phyloP scores from a whole-genome alignment of 257 asterid species.

The Marsdenia floribunda region DNA sequence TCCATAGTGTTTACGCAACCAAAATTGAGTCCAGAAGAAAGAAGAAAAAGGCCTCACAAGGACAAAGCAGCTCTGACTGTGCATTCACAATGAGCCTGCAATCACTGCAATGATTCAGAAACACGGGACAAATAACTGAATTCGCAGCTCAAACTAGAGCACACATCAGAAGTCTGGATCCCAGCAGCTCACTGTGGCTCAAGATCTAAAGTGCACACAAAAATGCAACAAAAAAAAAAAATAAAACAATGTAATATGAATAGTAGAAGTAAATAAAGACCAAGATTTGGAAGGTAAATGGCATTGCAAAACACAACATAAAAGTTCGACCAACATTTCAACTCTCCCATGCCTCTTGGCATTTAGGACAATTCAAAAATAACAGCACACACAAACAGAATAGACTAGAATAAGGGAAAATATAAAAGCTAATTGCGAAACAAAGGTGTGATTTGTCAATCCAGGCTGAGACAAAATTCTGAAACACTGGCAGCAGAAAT shows the following conservation, averaged over 20 bases:
- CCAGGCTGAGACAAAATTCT: neutral
- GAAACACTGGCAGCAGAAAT: neutral
- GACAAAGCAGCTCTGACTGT: conserved; percentile 11
- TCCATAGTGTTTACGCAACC: conserved; percentile 12
- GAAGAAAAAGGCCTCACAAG: conserved; percentile 8
- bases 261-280: neutral
- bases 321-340: neutral
- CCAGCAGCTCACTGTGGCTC: conserved; percentile 29
- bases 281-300: neutral
- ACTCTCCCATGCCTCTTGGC: neutral
- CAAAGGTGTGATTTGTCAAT: neutral
- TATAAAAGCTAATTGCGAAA: neutral
- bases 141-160: conserved; percentile 19
- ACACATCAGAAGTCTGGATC: conserved; percentile 14
- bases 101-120: conserved; percentile 33
- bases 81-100: conserved; percentile 32
- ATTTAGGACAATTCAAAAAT: neutral
- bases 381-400: neutral
- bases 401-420: neutral
- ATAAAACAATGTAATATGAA: neutral
- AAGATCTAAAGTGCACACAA: conserved; percentile 24
- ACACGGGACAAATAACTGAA: conserved; percentile 27
- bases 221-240: neutral
- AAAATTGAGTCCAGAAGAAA: conserved; percentile 14
- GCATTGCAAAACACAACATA: neutral